Evolutionary conservation across 108 stramenopile species (phyloP).

Genomic region (Ochromonas danica): DNA sequence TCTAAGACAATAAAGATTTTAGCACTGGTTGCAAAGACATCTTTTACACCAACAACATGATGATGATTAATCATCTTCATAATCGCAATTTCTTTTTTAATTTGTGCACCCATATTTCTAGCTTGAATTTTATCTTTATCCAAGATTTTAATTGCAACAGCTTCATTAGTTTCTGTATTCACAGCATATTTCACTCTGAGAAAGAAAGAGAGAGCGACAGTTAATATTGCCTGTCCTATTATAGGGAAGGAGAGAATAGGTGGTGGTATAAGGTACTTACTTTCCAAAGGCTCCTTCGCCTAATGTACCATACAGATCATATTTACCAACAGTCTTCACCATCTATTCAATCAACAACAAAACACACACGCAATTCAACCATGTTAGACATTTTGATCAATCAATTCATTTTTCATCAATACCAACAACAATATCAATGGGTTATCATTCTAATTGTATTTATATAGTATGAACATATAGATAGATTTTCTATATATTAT

Average conservation of each 20-base stretch:
- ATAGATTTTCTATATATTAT: not conserved
- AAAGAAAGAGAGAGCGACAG: not conserved
- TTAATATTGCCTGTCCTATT: not conserved
- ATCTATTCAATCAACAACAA: constrained; percentile 30
- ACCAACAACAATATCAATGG: no score
- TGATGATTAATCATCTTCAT: constrained; percentile 73
- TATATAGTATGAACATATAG: not conserved
- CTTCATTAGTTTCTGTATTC: constrained; percentile 56
- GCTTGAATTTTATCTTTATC: constrained; percentile 77
- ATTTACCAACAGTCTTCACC: constrained; percentile 63
- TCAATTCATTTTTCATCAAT: no score
- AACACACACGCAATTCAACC: not conserved
- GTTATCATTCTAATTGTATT: not conserved
- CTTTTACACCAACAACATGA: constrained; percentile 72
- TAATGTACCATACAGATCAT: constrained; percentile 57
- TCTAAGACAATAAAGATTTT: constrained; percentile 85
- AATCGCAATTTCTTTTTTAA: constrained; percentile 79
- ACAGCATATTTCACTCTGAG: constrained; percentile 51
- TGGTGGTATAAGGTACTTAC: constrained; percentile 3
- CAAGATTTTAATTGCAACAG: constrained; percentile 66
- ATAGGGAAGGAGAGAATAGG: constrained; percentile 1
- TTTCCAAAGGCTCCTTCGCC: constrained; percentile 67
- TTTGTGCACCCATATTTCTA: constrained; percentile 79
- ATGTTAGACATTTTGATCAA: no score
- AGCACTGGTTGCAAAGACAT: constrained; percentile 71